These are phyloP conservation scores for Aphanomyces astaci DNA, from an alignment of 352 stramenopile genomes.

Conservation along the genomic window DNA sequence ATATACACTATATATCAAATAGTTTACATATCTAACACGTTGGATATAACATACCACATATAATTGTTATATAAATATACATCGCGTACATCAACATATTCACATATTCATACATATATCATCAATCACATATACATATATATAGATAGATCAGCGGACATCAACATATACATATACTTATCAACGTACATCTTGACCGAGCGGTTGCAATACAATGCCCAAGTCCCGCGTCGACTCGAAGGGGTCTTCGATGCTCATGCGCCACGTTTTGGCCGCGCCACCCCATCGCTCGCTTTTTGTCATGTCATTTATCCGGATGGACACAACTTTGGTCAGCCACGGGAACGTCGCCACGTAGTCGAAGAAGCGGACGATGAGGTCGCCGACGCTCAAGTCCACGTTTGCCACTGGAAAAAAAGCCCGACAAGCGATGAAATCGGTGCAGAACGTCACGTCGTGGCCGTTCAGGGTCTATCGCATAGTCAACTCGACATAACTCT, in stretches of 20 bases:
- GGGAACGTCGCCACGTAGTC: slow-evolving; percentile 94
- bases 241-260: slow-evolving; percentile 80
- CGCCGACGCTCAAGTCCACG: slow-evolving; percentile 35
- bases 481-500: too few relatives aligned
- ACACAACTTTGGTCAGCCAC: slow-evolving; percentile 90
- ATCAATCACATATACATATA: too few relatives aligned
- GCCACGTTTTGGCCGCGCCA: slow-evolving; percentile 45
- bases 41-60: too few relatives aligned
- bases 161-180: background rate
- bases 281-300: slow-evolving; percentile 31
- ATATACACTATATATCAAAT: too few relatives aligned
- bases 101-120: too few relatives aligned
- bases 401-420: background rate
- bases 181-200: slow-evolving; percentile 35
- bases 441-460: slow-evolving; percentile 70
- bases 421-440: slow-evolving; percentile 22
- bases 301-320: slow-evolving; percentile 49
- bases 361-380: slow-evolving; percentile 94
- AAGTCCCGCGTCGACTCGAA: slow-evolving; percentile 72
- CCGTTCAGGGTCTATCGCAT: slow-evolving; percentile 42
- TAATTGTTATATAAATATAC: too few relatives aligned
- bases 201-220: slow-evolving; percentile 62
- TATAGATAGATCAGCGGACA: too few relatives aligned
- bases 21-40: too few relatives aligned
- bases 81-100: too few relatives aligned